Evolutionary conservation across 2,329 filamentous ascomycete species (phyloP), one percentile per base, ranked within the genome.

Genomic region (Xylariaceae sp.): DNA sequence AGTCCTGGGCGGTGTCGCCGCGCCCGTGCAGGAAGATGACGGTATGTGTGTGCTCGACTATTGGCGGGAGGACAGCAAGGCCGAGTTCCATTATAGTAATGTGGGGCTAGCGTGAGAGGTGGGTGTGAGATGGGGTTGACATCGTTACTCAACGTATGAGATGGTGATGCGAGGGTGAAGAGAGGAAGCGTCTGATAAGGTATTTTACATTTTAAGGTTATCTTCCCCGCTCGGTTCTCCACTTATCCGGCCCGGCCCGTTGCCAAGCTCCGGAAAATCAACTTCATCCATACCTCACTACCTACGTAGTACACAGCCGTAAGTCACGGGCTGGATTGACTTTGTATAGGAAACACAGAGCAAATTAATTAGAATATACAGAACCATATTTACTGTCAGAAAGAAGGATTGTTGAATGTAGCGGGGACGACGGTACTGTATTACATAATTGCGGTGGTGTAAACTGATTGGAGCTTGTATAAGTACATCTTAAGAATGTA

Each of bases 21-120:
- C 77, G 76, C 21, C 75, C 76, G 65, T 79, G 77, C 3, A 80
- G 70, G 67, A 79, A 79, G 56, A 79, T 65, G 44, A 77, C 67
- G 0, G 76, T 79, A 62, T 79, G 75, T 1, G 76, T 79, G 63
- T 79, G 75, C 2, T 73, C 73, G 20, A 49, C 47, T 49, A 54
- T 56, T 26, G 47, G 63, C 62, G 19, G 52, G 3, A 64, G 52
- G 37, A 63, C 56, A 18, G 57, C 54, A 37, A 54, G 57, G 45
- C 57, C 62, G 29, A 64, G 62, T 50, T 64, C 62, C 62, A 63
- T 62, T 44, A 29, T 54, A 44, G 14, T 21, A 10, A 2, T 37
- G 2, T 51, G n/a, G 20, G 7, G 18, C 16, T 43, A 43, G 41
- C 16, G 18, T 16, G 32, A 37, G 32, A 37, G 32, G 32, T 16